Evolutionary conservation across 2,329 filamentous ascomycete genomes (phyloP).

Genomic region (Pseudocercospora macadamiae): DNA sequence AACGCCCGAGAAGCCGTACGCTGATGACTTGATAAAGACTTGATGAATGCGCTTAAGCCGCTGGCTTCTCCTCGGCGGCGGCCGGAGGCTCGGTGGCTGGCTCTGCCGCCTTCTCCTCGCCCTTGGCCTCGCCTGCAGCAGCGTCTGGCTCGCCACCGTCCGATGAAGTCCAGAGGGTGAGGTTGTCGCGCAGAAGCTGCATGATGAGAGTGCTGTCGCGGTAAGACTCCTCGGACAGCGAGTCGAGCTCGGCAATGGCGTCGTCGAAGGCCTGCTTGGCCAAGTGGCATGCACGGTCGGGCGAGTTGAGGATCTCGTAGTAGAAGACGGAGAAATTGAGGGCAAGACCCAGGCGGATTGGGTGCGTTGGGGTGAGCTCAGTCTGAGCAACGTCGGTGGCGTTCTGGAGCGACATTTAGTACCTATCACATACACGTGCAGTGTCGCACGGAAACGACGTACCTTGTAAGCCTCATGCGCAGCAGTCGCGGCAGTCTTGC

Average conservation of each 20-base stretch:
- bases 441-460: slow-evolving; percentile 38
- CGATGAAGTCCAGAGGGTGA: slow-evolving; percentile 96
- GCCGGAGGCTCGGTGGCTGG: slow-evolving; percentile 52
- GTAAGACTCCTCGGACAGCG: slow-evolving; percentile 96
- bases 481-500: slow-evolving; percentile 82
- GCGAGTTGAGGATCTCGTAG: slow-evolving; percentile 98
- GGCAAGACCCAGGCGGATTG: slow-evolving; percentile 94
- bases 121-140: slow-evolving; percentile 55
- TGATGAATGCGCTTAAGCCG: slow-evolving; percentile 23
- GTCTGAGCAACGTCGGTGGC: slow-evolving; percentile 98
- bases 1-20: slow-evolving; percentile 24
- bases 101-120: slow-evolving; percentile 51
- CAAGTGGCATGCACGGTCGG: slow-evolving; percentile 95
- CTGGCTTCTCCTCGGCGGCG: slow-evolving; percentile 32
- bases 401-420: slow-evolving; percentile 60
- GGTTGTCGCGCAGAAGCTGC: slow-evolving; percentile 97
- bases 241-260: slow-evolving; percentile 97
- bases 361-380: slow-evolving; percentile 95
- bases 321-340: slow-evolving; percentile 99
- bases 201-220: slow-evolving; percentile 99
- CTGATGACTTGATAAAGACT: slow-evolving; percentile 22
- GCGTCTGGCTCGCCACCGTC: slow-evolving; percentile 79
- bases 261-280: slow-evolving; percentile 99
- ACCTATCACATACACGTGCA: slow-evolving; percentile 15
- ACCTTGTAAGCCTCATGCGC: slow-evolving; percentile 98